phyloP scores from a whole-genome alignment of 2,329 filamentous ascomycete genomes.

The Stagonosporopsis tanaceti region DNA sequence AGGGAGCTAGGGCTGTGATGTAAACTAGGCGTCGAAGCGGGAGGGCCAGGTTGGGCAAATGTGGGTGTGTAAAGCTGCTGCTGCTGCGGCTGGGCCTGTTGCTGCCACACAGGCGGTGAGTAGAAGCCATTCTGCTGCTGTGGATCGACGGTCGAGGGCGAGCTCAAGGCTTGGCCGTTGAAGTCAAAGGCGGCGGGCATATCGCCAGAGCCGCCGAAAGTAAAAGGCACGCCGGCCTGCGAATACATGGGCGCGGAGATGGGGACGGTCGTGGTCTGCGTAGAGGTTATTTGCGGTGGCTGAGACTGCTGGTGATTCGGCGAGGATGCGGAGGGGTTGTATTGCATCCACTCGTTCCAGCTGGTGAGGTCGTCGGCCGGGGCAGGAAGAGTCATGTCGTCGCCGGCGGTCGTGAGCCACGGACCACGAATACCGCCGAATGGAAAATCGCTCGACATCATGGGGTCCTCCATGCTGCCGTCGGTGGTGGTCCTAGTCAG shows the following conservation, averaged over 20 bases:
- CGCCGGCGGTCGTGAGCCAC: constrained; percentile 46
- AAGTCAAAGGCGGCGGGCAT: constrained; percentile 48
- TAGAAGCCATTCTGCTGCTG: constrained; percentile 39
- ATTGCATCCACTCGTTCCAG: constrained; percentile 60
- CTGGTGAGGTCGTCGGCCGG: constrained; percentile 43
- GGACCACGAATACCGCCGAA: constrained; percentile 43
- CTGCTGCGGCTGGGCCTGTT: constrained; percentile 33
- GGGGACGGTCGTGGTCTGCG: constrained; percentile 38
- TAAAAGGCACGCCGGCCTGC: constrained; percentile 37
- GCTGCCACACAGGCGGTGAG: constrained; percentile 44
- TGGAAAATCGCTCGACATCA: constrained; percentile 45
- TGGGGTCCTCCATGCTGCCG: constrained; percentile 45
- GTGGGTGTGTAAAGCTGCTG: constrained; percentile 35
- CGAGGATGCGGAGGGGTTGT: constrained; percentile 52
- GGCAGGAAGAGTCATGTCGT: constrained; percentile 44
- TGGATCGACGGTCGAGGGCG: constrained; percentile 38
- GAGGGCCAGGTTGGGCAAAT: constrained; percentile 31
- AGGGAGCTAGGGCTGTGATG: constrained; percentile 49
- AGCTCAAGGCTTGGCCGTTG: constrained; percentile 40
- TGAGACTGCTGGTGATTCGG: constrained; percentile 41
- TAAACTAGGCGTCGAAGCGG: constrained; percentile 48
- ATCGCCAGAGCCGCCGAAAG: constrained; percentile 45
- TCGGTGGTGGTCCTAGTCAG: constrained; percentile 18
- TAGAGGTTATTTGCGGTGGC: constrained; percentile 36
- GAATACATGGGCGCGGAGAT: constrained; percentile 33